These are phyloP conservation scores for Chlorella sp. DNA, from an alignment of 139 green algal species.

Conservation along the genomic window DNA sequence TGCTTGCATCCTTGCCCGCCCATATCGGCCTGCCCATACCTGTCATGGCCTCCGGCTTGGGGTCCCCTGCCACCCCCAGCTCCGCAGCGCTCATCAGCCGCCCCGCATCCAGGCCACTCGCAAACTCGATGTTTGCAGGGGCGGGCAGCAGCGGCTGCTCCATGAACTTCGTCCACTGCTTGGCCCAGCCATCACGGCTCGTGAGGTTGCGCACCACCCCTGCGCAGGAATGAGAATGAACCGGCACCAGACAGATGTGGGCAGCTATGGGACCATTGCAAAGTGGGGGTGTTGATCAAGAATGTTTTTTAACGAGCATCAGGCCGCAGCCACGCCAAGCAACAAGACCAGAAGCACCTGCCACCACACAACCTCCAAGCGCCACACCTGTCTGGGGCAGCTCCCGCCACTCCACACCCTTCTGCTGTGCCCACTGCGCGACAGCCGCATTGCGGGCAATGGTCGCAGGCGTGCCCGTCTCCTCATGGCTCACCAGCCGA, in stretches of 20 bases:
- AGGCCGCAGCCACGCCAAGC: too few species aligned
- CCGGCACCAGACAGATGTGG: too few species aligned
- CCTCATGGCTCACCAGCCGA: neutral
- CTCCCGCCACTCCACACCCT: conserved; percentile 1
- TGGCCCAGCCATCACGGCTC: conserved; percentile 8
- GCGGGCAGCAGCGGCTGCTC: neutral
- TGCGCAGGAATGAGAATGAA: neutral
- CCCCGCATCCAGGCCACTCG: neutral
- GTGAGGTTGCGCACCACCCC: conserved; percentile 1
- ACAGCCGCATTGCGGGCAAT: neutral
- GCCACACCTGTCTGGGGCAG: conserved; percentile 14
- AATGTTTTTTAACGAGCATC: too few species aligned
- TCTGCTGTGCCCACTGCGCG: neutral
- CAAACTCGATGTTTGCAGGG: neutral
- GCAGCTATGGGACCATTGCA: too few species aligned
- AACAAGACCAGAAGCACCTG: too few species aligned
- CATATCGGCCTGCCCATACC: neutral
- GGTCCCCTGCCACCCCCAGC: neutral
- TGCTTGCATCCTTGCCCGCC: too few species aligned
- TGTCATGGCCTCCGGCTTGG: conserved; percentile 14
- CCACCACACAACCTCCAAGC: too few species aligned
- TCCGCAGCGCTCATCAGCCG: neutral
- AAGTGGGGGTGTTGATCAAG: too few species aligned
- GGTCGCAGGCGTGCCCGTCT: neutral
- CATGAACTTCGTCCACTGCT: conserved; percentile 4